phyloP scores from a whole-genome alignment of 345 rosid genomes.

The Citrus unshiu region DNA sequence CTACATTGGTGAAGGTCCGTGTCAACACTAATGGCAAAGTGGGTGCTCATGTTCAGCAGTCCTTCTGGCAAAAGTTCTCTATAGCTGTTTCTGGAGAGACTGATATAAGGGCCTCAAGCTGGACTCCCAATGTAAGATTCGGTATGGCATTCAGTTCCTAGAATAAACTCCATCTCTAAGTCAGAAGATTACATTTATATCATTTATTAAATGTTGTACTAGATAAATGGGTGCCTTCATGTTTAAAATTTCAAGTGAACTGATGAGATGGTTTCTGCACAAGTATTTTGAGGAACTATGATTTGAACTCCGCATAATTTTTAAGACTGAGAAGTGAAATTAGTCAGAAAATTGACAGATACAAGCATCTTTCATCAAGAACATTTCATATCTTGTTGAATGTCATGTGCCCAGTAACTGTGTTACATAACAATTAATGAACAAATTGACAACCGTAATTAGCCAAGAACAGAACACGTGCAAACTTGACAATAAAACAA shows the following conservation, averaged over 20 bases:
- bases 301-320: neutral
- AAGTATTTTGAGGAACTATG: neutral
- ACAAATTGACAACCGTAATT: neutral
- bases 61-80: constrained; percentile 28
- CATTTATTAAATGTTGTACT: neutral
- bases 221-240: neutral
- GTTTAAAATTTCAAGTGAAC: neutral
- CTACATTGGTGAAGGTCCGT: constrained; percentile 45
- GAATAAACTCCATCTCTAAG: neutral
- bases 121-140: constrained; percentile 29
- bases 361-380: too few species aligned
- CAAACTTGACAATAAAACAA: neutral
- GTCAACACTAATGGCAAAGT: constrained; percentile 31
- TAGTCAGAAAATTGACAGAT: too few species aligned
- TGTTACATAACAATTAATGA: neutral
- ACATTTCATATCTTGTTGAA: neutral
- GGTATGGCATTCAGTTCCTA: constrained; percentile 31
- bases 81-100: constrained; percentile 41
- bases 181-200: neutral
- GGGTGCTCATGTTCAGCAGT: constrained; percentile 37
- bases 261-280: neutral
- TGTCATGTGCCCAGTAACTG: too few species aligned
- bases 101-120: constrained; percentile 20
- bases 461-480: neutral
- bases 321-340: neutral